Base-by-base conservation (phyloP, 441 rosid species). In the Arabidopsis lyrata region DNA sequence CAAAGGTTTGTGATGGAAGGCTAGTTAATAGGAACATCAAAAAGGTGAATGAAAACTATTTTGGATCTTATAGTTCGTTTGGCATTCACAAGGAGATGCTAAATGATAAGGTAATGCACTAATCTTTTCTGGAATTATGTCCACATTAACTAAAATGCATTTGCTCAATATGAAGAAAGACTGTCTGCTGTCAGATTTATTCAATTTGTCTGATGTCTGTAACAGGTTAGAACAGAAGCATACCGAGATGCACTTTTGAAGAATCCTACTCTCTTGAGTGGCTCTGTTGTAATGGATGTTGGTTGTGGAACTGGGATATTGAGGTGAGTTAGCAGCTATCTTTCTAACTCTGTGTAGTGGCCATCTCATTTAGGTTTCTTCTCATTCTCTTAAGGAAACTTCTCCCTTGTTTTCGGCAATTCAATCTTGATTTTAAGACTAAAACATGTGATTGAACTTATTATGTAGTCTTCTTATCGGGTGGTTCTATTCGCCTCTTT, bases 301-400 rank as follows among this genome's bases (percentile, higher is more conserved):
- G 99, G 99, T 60, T 95, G 96, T 82, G 99, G 99, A 60, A 95
- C 97, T 49, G 99, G 99, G 73, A 83, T 92, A 73, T 74, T 95
- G 73, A 95, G 99, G 99, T 90, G 64, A 45, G 65, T 54, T 67
- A 22, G 42, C 36, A 35, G 34, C 24, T 68, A 18, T 22, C 31
- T 53, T 39, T 54, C 27, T 63, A 48, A 38, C 41, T 61, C 48
- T 72, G 1, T 72, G 1, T 12, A 15, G 27, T 44, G 44, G 18
- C 56, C 2, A 27, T 63, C 44, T 48, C 64, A 44, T 22, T 39
- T 39, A 60, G 34, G 20, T 60, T 29, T 41, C 4, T 15, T 62
- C 39, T 55, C 56, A 35, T 11, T 44, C 55, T 59, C 42, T 58
- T 24, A 10, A 36, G 10, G 39, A 66, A 38, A 36, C 11, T n/a